Evolutionary conservation across 306 rosid species (phyloP), one percentile per base, ranked within the genome.

Genomic region (Hippophae tibetana): DNA sequence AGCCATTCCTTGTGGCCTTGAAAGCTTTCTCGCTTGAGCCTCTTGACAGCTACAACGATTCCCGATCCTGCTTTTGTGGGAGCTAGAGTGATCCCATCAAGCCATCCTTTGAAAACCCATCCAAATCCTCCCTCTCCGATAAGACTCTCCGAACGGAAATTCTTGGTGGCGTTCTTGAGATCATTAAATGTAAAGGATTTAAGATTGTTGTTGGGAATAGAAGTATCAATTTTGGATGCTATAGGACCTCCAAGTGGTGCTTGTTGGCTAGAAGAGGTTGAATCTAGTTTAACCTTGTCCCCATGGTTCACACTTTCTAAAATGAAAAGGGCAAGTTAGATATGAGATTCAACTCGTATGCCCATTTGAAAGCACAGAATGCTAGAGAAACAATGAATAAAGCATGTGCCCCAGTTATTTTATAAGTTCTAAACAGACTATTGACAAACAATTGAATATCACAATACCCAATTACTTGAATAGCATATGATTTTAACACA

Each of bases 1-100:
- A 88, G 94, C 94, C 96, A 88, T 75, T 88, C 94, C 68, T 78
- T 80, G 86, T 88, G 89, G 43, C 96, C 94, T 75, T 84, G 94
- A 75, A 85, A 86, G 76, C 96, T 82, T 73, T 81, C 94, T 62
- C 74, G 83, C 69, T 85, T 88, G 72, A 88, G 96, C 42, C 69
- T 75, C 82, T 88, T 88, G 62, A 88, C 74, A 31, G 94, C 96
- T 45, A 85, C 96, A 46, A 88, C 85, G 43, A 88, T 78, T 52
- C 96, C 96, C 25, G 74, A 72, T 52, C 96, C 96, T 13, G 94
- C 90, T 81, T 43, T 88, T 18, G 96, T 73, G 14, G 96, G 94
- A 63, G 87, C 80, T 10, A 61, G 74, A 2, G 90, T 72, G 55
- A 68, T 81, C 75, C 68, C 81, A 63, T 88, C 94, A 56, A 88